A percentile compares a stretch with the other conserved stretches of the same genome.
These are phyloP conservation scores for Colletotrichum spaethianum DNA, from an alignment of 2,329 filamentous ascomycete genomes.

Conservation along the genomic window DNA sequence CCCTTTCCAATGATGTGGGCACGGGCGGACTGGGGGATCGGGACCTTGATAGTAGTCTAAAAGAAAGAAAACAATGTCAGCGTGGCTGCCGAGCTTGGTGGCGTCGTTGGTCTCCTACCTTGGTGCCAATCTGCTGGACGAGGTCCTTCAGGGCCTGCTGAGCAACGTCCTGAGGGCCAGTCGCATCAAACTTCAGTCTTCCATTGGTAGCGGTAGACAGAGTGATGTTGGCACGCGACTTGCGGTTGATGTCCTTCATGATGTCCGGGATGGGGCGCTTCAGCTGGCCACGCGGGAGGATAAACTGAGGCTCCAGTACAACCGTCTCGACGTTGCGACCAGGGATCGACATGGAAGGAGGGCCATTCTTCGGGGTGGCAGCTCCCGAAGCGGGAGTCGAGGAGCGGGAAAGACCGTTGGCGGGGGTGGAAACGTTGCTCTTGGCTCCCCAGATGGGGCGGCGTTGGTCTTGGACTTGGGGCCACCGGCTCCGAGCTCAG, in stretches of 20 bases:
- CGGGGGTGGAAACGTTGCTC: slow-evolving; percentile 68
- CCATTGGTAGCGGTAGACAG: slow-evolving; percentile 82
- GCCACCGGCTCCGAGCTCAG: slow-evolving; percentile 78
- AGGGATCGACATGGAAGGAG: slow-evolving; percentile 80
- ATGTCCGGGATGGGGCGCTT: slow-evolving; percentile 90
- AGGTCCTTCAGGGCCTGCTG: slow-evolving; percentile 92
- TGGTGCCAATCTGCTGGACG: slow-evolving; percentile 87
- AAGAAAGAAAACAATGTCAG: neutral
- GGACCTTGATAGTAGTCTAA: slow-evolving; percentile 75
- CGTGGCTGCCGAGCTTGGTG: neutral
- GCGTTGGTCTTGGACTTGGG: slow-evolving; percentile 77
- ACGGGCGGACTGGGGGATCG: slow-evolving; percentile 86
- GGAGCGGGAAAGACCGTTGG: slow-evolving; percentile 70
- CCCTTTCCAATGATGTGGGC: slow-evolving; percentile 94
- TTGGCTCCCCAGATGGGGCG: slow-evolving; percentile 84
- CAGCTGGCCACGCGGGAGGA: slow-evolving; percentile 82
- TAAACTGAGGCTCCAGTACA: slow-evolving; percentile 80
- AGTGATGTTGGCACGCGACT: slow-evolving; percentile 88
- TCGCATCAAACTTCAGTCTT: slow-evolving; percentile 85
- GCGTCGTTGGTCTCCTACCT: slow-evolving; percentile 67
- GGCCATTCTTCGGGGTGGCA: slow-evolving; percentile 58
- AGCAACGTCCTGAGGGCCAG: slow-evolving; percentile 86
- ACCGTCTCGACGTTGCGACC: slow-evolving; percentile 86
- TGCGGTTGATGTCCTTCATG: slow-evolving; percentile 92
- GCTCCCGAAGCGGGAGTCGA: slow-evolving; percentile 75